Percentiles rank a stretch among this genome's conserved stretches.
Conservation (phyloP, 495 filamentous ascomycete genomes). For the Emericellopsis terricola region DNA sequence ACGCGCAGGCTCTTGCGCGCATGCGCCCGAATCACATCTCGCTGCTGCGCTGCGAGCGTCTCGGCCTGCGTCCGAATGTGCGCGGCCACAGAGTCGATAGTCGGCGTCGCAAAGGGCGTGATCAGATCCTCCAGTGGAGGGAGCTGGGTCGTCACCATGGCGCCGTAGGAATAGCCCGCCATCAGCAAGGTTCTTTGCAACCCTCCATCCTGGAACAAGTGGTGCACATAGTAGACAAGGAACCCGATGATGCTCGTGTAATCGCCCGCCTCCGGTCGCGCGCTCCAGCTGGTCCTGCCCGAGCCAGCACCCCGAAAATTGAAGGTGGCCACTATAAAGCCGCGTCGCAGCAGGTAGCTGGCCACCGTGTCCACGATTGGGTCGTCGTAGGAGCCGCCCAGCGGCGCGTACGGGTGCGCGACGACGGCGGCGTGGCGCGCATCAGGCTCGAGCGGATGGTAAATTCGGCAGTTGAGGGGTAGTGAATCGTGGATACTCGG, state of each 20-base stretch:
- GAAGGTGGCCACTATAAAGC: slow-evolving; percentile 71
- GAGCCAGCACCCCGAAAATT: slow-evolving; percentile 39
- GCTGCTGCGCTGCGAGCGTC: slow-evolving; percentile 37
- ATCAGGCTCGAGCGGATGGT: slow-evolving; percentile 33
- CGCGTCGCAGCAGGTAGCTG: slow-evolving; percentile 40
- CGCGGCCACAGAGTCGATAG: slow-evolving; percentile 32
- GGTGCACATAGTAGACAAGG: slow-evolving; percentile 50
- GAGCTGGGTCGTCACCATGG: slow-evolving; percentile 56
- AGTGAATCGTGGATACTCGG: slow-evolving; percentile 68
- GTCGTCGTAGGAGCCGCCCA: slow-evolving; percentile 80
- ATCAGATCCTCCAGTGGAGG: slow-evolving; percentile 42
- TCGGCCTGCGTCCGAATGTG: slow-evolving; percentile 51
- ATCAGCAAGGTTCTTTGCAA: slow-evolving; percentile 32
- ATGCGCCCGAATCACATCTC: slow-evolving; percentile 12
- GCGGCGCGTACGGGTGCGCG: slow-evolving; percentile 77
- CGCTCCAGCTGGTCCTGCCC: slow-evolving; percentile 59
- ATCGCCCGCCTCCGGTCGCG: slow-evolving; percentile 59
- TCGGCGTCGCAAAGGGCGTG: slow-evolving; percentile 32
- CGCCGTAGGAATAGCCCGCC: slow-evolving; percentile 85
- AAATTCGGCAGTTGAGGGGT: slow-evolving; percentile 62
- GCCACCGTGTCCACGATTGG: slow-evolving; percentile 47
- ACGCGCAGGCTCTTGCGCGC: slow-evolving; percentile 9
- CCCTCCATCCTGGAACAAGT: slow-evolving; percentile 9
- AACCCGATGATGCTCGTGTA: slow-evolving; percentile 68
- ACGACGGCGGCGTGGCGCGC: slow-evolving; percentile 49